A percentile compares a stretch with the other conserved stretches of the same genome.
These are phyloP conservation scores for Candida insectorum DNA, from an alignment of 805 yeast species.

Conservation along the genomic window DNA sequence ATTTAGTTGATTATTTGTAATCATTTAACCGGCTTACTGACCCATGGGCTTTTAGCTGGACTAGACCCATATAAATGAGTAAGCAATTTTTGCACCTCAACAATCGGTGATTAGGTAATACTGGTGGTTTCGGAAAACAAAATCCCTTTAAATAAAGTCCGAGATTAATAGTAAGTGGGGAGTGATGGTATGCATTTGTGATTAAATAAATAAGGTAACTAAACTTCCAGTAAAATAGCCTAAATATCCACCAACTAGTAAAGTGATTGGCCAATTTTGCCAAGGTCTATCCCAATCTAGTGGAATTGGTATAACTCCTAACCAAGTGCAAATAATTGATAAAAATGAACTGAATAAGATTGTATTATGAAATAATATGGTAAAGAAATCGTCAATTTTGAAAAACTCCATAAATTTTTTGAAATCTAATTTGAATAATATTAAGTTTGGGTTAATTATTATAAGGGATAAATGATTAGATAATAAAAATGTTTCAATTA, in stretches of 20 bases:
- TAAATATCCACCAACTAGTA: conserved; percentile 69
- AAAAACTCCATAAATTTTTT: conserved; percentile 26
- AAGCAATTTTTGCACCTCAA: too few relatives aligned
- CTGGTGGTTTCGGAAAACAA: too few relatives aligned
- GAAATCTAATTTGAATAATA: conserved; percentile 50
- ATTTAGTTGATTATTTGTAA: too few relatives aligned
- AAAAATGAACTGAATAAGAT: conserved; percentile 25
- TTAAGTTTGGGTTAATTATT: conserved; percentile 61
- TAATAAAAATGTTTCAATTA: conserved; percentile 55
- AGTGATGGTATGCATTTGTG: too few relatives aligned
- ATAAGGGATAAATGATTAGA: conserved; percentile 61
- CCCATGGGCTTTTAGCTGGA: too few relatives aligned
- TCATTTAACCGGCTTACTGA: too few relatives aligned
- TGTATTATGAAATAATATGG: conserved; percentile 21
- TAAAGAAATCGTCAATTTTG: conserved; percentile 17
- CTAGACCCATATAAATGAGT: too few relatives aligned
- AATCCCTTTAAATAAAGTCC: too few relatives aligned
- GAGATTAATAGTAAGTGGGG: too few relatives aligned
- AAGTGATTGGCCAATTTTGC: conserved; percentile 95
- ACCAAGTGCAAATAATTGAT: conserved; percentile 70
- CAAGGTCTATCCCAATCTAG: conserved; percentile 97
- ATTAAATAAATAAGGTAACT: too few relatives aligned
- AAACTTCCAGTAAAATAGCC: conserved; percentile 80
- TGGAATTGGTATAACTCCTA: conserved; percentile 91
- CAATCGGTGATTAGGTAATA: too few relatives aligned